phyloP scores from a whole-genome alignment of 441 rosid genomes.

The Pelargonium myrrhifolium region DNA sequence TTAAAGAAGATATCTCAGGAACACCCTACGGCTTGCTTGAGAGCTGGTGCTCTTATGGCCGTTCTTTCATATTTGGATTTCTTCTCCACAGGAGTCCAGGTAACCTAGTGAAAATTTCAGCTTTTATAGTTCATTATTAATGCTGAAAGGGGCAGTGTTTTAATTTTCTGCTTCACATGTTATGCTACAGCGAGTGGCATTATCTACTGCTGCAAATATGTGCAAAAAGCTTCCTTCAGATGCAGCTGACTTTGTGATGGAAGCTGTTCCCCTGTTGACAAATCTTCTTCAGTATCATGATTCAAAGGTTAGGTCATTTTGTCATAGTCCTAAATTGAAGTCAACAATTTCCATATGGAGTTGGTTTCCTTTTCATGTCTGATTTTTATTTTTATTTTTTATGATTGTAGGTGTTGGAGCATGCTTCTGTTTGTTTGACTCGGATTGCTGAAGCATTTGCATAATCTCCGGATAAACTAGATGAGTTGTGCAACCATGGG shows the following conservation, averaged over 20 bases:
- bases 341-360: neutral
- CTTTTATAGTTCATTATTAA: neutral
- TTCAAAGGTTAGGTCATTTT: conserved; percentile 48
- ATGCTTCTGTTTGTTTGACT: conserved; percentile 94
- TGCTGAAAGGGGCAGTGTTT: neutral
- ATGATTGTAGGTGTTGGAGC: conserved; percentile 79
- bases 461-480: conserved; percentile 75
- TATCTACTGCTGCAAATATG: conserved; percentile 99
- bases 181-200: conserved; percentile 71
- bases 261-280: conserved; percentile 94
- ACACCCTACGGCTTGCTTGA: conserved; percentile 95
- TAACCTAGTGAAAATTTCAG: conserved; percentile 16
- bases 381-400: too few relatives aligned
- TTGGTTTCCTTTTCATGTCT: conserved; percentile 10
- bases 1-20: conserved; percentile 99
- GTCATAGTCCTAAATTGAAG: neutral
- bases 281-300: conserved; percentile 97
- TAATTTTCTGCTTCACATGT: conserved; percentile 13
- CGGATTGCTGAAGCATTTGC: conserved; percentile 98
- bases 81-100: conserved; percentile 99
- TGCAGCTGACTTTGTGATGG: conserved; percentile 99
- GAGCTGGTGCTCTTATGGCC: conserved; percentile 99
- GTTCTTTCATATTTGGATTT: conserved; percentile 97
- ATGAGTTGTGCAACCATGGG: conserved; percentile 92
- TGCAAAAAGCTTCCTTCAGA: conserved; percentile 99